These are phyloP conservation scores for Marasmius oreades DNA, from an alignment of 1,284 basidiomycete species.

Conservation along the genomic window DNA sequence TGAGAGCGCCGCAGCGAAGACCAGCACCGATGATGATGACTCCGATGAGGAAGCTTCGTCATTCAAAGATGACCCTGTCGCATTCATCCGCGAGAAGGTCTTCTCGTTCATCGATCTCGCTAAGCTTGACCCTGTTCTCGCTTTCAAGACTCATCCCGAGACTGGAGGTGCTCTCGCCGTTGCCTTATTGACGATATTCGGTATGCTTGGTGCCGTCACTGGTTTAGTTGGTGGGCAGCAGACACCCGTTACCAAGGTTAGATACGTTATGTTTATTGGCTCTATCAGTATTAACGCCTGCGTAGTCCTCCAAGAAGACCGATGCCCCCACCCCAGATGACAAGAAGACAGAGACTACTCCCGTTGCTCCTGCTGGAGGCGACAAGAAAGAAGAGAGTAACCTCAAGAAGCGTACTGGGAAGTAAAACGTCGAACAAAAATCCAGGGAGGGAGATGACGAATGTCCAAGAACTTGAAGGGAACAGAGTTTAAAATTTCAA, in stretches of 20 bases:
- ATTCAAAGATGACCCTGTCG: constrained; percentile 72
- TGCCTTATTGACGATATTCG: constrained; percentile 74
- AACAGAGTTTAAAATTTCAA: background rate
- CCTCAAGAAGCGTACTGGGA: constrained; percentile 48
- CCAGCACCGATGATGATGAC: constrained; percentile 48
- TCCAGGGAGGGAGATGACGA: background rate
- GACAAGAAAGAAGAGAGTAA: constrained; percentile 60
- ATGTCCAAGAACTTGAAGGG: background rate
- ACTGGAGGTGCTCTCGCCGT: constrained; percentile 76
- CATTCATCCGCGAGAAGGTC: constrained; percentile 76
- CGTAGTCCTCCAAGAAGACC: constrained; percentile 69
- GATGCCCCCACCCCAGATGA: constrained; percentile 61
- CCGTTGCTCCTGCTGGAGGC: constrained; percentile 65
- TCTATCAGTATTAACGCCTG: background rate
- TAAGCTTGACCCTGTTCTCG: constrained; percentile 67
- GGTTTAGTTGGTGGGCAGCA: constrained; percentile 73
- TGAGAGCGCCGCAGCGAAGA: constrained; percentile 55
- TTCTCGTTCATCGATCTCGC: constrained; percentile 72
- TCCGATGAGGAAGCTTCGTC: constrained; percentile 50
- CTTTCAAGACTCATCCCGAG: constrained; percentile 81
- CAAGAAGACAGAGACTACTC: constrained; percentile 58
- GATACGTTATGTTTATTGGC: constrained; percentile 23
- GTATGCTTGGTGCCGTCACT: constrained; percentile 77
- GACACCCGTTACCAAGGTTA: constrained; percentile 60
- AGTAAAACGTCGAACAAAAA: constrained; percentile 6